Base-by-base conservation (phyloP, 805 yeast genomes). In the Soucietia sequanensis region DNA sequence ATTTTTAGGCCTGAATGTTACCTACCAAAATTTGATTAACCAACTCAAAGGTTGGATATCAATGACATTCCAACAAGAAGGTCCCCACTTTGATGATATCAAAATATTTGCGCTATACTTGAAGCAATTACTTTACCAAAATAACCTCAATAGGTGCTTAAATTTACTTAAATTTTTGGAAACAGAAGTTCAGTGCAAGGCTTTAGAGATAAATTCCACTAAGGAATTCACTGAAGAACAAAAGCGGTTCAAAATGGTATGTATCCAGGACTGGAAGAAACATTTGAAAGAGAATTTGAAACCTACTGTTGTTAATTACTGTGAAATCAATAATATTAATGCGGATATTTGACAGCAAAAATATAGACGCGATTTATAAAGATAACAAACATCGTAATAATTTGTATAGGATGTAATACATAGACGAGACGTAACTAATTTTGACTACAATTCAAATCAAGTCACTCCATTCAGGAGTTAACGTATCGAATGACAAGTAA, bases 61-160 rank as follows among this genome's bases (percentile, higher is more conserved):
- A 3, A 38, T 37, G 31, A 54, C 65, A 0, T 36, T 62, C 14
- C 30, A 35, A 3, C 68, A 62, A 34, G 47, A 45, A 21, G 70
- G 70, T 0, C 70, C 70, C 0, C 70, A 64, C 42, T 29, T 26
- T 3, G 65, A 60, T 20, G 70, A 64, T 39, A 44, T 60, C 0
- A 20, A 33, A 2, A 41, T 46, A 3, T 58, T 62, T 33, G 33
- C 35, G 2, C 44, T 35, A 2, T 56, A 54, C 29, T 31, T 61
- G 12, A 22, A 39, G 14, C 34, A 35, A n/a, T 39, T 61, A 24
- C 38, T 57, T 16, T 16, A 29, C 4, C 41, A 40, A 23, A 32
- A 39, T n/a, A 41, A 44, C 26, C 24, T 52, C 1, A 41, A 40
- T 11, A 38, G 54, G 24, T 47, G 53, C 25, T 18, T 56, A 14